Base-by-base conservation (phyloP, 2,329 filamentous ascomycete genomes). In the Talaromyces albobiverticillius region DNA sequence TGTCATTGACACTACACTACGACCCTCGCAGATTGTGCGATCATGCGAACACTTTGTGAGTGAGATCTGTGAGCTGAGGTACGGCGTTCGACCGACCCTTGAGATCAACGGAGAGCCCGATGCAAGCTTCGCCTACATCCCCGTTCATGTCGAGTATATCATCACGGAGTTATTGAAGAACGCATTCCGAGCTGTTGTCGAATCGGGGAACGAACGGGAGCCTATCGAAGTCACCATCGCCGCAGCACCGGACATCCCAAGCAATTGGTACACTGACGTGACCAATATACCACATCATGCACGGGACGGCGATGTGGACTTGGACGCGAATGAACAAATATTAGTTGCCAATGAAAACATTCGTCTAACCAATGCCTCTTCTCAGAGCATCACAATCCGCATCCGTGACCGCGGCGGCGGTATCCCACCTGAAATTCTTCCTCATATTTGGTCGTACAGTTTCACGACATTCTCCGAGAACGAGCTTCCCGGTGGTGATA, bases 121-220 rank as follows among this genome's bases (percentile, higher is more conserved):
- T 49, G 90, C 92, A n/a, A 87, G 85, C 0, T 95, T 99, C 67
- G 91, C 93, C 18, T 94, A 95, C 66, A 87, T 99, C 8, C 94
- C 94, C 13, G 94, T 95, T 69, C 94, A 99, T 71, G 82, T 99
- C 22, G 93, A 97, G 72, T 99, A 99, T 71, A 96, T 99, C 60
- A 83, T 96, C 60, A 99, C 93, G 0, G 94, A 99, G 72, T 81
- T 99, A 1, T 81, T 99, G 55, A 99, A 99, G 73, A 99, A 99
- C 67, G 90, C 92, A 1, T 99, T 97, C 76, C 85, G 94, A 41
- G 93, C 94, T 3, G 95, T 90, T 0, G 86, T 97, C 9, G 94
- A 99, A 72, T 86, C 82, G 55, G 85, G 85, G n/a, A 86, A 83
- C 64, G 87, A 88, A 61, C 80, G 82, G 40, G 88, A 95, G 60